Percentiles rank a stretch among this genome's conserved stretches.
phyloP scores from a whole-genome alignment of 805 yeast species.

The Suhomyces kilbournensis region DNA sequence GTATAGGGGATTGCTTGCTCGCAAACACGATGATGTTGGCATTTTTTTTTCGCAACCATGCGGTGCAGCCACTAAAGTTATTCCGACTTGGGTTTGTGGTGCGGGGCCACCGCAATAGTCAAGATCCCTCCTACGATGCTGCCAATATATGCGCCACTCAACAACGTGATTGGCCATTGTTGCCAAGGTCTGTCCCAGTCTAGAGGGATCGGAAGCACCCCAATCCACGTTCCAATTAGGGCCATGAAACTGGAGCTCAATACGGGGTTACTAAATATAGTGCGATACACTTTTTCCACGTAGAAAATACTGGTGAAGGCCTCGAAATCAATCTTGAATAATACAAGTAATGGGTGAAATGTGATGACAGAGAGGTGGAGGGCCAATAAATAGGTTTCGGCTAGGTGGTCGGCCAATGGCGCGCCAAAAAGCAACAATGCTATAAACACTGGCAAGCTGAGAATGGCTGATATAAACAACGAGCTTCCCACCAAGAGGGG shows the following conservation, averaged over 20 bases:
- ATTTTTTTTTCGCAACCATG: too few species aligned
- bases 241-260: slow-evolving; percentile 26
- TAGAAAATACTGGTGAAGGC: slow-evolving; percentile 23
- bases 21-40: background rate
- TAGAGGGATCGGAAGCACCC: slow-evolving; percentile 89
- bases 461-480: slow-evolving; percentile 27
- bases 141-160: slow-evolving; percentile 78
- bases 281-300: slow-evolving; percentile 26
- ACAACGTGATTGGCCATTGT: slow-evolving; percentile 86
- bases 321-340: slow-evolving; percentile 50
- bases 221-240: slow-evolving; percentile 79
- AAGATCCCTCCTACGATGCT: slow-evolving; percentile 53
- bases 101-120: background rate
- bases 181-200: slow-evolving; percentile 99
- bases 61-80: too few species aligned
- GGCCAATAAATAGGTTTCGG: slow-evolving; percentile 59
- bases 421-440: slow-evolving; percentile 72
- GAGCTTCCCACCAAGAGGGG: slow-evolving; percentile 18
- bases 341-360: slow-evolving; percentile 61
- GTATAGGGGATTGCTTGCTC: background rate
- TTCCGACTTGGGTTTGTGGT: background rate
- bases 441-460: slow-evolving; percentile 39
- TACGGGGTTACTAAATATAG: slow-evolving; percentile 24
- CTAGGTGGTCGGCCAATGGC: slow-evolving; percentile 54
- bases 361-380: slow-evolving; percentile 59